phyloP scores from a whole-genome alignment of 768 basidiomycete species.

The Suillus plorans region DNA sequence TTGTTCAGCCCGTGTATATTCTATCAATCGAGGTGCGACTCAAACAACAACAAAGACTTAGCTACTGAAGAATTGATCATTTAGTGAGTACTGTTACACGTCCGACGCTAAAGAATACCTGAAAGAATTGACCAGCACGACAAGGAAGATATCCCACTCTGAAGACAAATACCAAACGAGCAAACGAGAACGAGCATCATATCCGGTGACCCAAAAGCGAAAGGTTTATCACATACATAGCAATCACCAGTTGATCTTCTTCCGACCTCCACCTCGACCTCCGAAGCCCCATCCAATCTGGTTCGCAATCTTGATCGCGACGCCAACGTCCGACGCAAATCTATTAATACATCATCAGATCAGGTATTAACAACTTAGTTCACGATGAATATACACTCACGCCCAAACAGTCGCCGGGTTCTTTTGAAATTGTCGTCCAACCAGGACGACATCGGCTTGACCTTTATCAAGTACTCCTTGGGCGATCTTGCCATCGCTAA shows the following conservation, averaged over 20 bases:
- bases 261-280: slow-evolving; percentile 31
- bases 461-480: slow-evolving; percentile 43
- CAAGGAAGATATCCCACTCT: too few relatives aligned
- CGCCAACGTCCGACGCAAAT: slow-evolving; percentile 57
- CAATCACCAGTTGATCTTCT: slow-evolving; percentile 17
- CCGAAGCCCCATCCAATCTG: slow-evolving; percentile 58
- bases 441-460: slow-evolving; percentile 46
- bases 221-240: too few relatives aligned
- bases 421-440: slow-evolving; percentile 58
- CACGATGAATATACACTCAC: slow-evolving; percentile 16
- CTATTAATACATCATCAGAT: slow-evolving; percentile 1
- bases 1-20: neutral
- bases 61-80: too few relatives aligned
- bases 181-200: too few relatives aligned
- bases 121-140: too few relatives aligned
- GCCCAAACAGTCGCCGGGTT: slow-evolving; percentile 51
- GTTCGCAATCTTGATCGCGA: slow-evolving; percentile 43
- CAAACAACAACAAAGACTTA: too few relatives aligned
- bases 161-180: too few relatives aligned
- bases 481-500: slow-evolving; percentile 39
- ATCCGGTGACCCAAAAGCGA: too few relatives aligned
- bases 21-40: neutral
- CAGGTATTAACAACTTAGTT: neutral
- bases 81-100: too few relatives aligned
- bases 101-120: too few relatives aligned